Base-by-base conservation (phyloP, 1,139 yeast genomes). In the Taphrina betulina region DNA sequence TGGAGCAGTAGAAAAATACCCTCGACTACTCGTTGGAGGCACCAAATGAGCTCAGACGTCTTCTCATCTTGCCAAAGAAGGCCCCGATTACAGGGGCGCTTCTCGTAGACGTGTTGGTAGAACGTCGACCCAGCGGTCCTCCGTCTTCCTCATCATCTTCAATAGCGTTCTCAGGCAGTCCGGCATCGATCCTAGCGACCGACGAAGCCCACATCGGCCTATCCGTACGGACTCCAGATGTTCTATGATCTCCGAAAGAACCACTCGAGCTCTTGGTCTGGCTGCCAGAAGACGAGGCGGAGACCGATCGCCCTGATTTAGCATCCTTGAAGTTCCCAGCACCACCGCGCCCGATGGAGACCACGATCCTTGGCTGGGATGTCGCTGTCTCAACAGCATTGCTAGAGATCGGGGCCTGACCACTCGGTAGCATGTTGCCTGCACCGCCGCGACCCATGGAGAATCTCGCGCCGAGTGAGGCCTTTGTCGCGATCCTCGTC, bases 381-480 rank as follows among this genome's bases (percentile, higher is more conserved):
- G 35, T 16, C 34, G 16, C 33, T 5, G 43, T 28, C 22, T 50
- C 46, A 23, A 22, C 16, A 16, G 46, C 35, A 5, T 29, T 31
- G 20, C 24, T 31, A 5, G 45, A 46, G 5, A 42, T 24, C 17
- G 44, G 44, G 12, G 34, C 54, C 16, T 38, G 45, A 3, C 54
- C 54, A 3, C 34, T 29, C 22, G 54, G 54, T 17, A 50, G 31
- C 22, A 50, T 38, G 17, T 50, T 50, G 33, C 54, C 54, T 12
- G 54, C 54, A 3, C 54, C 54, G 2, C 54, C 54, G 10, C 54
- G 54, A 8, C 54, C 54, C 5, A 46, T 50, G 7, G 54, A 45
- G 29, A 50, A 50, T n/a, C 54, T 22, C 12, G 54, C 54, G 3
- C 54, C 54, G 16, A 31, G 24, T 3, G 46, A 38, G 4, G 41